Base-by-base conservation (phyloP, 1,139 yeast genomes). In the Sugiyamaella paludigena region DNA sequence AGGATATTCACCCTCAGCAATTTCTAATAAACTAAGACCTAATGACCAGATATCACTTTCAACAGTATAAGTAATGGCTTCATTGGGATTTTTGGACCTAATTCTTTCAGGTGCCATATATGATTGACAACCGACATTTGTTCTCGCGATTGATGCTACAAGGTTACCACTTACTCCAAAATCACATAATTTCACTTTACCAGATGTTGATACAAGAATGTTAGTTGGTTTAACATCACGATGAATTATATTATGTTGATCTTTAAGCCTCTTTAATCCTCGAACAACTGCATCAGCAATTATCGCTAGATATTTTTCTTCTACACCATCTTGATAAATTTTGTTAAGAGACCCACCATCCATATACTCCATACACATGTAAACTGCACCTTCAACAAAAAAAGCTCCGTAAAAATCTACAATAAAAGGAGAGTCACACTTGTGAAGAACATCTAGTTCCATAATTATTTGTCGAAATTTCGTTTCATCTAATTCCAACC, bases 41-140 rank as follows among this genome's bases (percentile, higher is more conserved):
- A 92, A 71, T 0, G 97, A 88, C 98, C 99, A 92, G 53, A 92
- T 81, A 68, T 94, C 99, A 9, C 95, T 84, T 65, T 92, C 97
- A 10, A 89, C 96, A 1, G 97, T 84, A 68, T 92, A 92, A 0
- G 95, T 83, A 15, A 80, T 76, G 58, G 81, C 92, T 7, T 80
- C 80, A 47, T 68, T 71, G 11, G 69, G 65, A 45, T 67, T 69
- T 33, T 68, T 59, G 6, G 82, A 77, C 67, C 85, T 83, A 62
- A 92, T 94, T 63, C 99, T 78, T 67, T 92, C 99, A 1, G 99
- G 99, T 0, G 98, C 98, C 98, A 94, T 94, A 69, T 92, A 92
- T 4, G 96, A 87, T 69, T 92, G 98, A 68, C 98, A 94, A 6
- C 99, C 99, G 60, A 92, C 91, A 63, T 92, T 92, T 0, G 99